phyloP scores from a whole-genome alignment of 495 filamentous ascomycete genomes.

The Hypoxylon fuscum region DNA sequence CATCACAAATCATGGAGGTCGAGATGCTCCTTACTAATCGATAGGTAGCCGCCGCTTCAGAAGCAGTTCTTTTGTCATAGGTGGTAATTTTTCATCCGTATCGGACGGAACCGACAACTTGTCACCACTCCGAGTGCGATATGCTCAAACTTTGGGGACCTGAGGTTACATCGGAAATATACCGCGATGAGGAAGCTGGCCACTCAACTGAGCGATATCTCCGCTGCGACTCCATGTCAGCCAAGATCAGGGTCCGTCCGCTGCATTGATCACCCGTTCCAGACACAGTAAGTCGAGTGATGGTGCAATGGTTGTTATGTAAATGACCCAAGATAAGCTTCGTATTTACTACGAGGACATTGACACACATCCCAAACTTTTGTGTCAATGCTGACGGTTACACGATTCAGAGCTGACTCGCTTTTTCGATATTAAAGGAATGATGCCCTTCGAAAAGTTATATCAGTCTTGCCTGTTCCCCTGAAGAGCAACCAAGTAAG shows the following conservation, averaged over 20 bases:
- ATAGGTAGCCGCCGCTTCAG: not conserved
- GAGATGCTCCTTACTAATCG: not conserved
- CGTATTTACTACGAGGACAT: not conserved
- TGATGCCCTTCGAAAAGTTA: not conserved
- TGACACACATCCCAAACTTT: not conserved
- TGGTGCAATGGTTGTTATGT: not conserved
- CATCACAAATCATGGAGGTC: not conserved
- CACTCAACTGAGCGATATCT: slow-evolving; percentile 22
- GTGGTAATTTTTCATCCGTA: not conserved
- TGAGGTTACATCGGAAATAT: slow-evolving; percentile 30
- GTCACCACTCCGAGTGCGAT: not conserved
- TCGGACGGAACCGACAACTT: not conserved
- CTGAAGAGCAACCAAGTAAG: not conserved
- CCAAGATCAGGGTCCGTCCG: slow-evolving; percentile 20
- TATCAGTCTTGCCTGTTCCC: slow-evolving; percentile 3
- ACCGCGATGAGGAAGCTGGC: slow-evolving; percentile 25
- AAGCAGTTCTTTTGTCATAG: not conserved
- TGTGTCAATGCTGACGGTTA: slow-evolving; percentile 8
- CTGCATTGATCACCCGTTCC: slow-evolving; percentile 8
- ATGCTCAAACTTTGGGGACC: not conserved
- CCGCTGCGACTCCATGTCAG: slow-evolving; percentile 19
- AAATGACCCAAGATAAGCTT: not conserved
- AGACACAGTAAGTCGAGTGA: slow-evolving; percentile 27
- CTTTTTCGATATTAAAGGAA: not conserved
- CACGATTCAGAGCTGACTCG: not conserved